Percentiles rank a stretch among this genome's conserved stretches.
Conservation (phyloP, 768 basidiomycete species). For the Serendipita vermifera region DNA sequence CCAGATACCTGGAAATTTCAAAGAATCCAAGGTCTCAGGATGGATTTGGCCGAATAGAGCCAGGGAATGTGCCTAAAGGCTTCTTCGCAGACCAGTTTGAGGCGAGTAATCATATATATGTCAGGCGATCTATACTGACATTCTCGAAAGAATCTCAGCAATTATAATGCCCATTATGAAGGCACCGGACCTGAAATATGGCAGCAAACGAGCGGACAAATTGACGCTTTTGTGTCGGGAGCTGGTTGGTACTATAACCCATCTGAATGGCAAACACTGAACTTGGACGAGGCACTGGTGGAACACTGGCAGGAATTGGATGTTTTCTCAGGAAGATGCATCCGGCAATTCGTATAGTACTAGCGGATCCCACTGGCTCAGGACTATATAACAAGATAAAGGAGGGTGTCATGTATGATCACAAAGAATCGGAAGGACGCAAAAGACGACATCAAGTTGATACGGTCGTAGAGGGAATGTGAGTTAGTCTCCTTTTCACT, state of each 20-base stretch:
- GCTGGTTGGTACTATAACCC: neutral
- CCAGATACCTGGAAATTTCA: no score
- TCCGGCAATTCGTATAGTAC: slow-evolving; percentile 48
- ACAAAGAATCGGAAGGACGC: slow-evolving; percentile 85
- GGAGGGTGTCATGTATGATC: slow-evolving; percentile 88
- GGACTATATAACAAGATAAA: slow-evolving; percentile 93
- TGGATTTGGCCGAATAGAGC: slow-evolving; percentile 18
- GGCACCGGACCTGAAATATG: slow-evolving; percentile 95
- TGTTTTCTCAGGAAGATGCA: slow-evolving; percentile 66
- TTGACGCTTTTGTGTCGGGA: slow-evolving; percentile 43
- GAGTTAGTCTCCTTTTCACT: slow-evolving; percentile 18
- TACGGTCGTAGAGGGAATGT: slow-evolving; percentile 91
- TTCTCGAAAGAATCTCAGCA: slow-evolving; percentile 57
- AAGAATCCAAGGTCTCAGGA: slow-evolving; percentile 29
- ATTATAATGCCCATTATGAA: slow-evolving; percentile 75
- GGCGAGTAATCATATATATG: slow-evolving; percentile 21
- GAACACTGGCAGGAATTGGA: slow-evolving; percentile 81
- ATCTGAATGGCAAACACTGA: neutral
- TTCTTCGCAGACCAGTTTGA: slow-evolving; percentile 98
- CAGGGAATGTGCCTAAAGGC: slow-evolving; percentile 45
- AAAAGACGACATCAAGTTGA: slow-evolving; percentile 90
- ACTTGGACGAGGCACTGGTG: slow-evolving; percentile 77
- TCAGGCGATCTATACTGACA: neutral
- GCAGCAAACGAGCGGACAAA: slow-evolving; percentile 70
- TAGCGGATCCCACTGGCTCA: slow-evolving; percentile 89